Evolutionary conservation across 345 rosid genomes (phyloP).

Genomic region (Microcos paniculata): DNA sequence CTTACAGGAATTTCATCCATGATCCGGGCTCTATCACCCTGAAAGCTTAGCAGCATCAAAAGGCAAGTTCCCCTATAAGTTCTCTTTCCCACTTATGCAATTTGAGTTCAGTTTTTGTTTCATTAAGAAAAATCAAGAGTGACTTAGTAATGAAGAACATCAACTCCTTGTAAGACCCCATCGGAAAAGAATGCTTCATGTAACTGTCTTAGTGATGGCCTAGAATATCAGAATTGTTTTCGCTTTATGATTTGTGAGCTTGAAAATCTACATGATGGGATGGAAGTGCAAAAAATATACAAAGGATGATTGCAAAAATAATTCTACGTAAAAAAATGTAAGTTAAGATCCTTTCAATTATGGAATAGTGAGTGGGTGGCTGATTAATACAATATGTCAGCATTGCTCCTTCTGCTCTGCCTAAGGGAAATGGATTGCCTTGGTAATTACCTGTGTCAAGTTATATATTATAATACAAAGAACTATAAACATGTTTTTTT

Average conservation of each 20-base stretch:
- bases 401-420: no score
- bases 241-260: background rate
- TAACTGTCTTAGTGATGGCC: background rate
- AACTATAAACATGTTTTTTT: background rate
- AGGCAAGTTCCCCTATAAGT: constrained; percentile 49
- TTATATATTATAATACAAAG: background rate
- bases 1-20: constrained; percentile 89
- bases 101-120: background rate
- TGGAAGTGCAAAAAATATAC: background rate
- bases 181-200: background rate
- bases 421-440: background rate
- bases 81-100: background rate
- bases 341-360: background rate
- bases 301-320: background rate
- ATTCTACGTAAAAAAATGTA: background rate
- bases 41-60: constrained; percentile 97
- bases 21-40: constrained; percentile 99
- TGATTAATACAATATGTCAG: background rate
- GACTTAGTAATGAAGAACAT: background rate
- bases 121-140: background rate
- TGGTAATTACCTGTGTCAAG: background rate
- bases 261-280: background rate
- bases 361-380: background rate
- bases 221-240: background rate
- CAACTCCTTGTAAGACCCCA: background rate